These are phyloP conservation scores for Strobilomyces confusus DNA, from an alignment of 768 basidiomycete species.

Conservation along the genomic window DNA sequence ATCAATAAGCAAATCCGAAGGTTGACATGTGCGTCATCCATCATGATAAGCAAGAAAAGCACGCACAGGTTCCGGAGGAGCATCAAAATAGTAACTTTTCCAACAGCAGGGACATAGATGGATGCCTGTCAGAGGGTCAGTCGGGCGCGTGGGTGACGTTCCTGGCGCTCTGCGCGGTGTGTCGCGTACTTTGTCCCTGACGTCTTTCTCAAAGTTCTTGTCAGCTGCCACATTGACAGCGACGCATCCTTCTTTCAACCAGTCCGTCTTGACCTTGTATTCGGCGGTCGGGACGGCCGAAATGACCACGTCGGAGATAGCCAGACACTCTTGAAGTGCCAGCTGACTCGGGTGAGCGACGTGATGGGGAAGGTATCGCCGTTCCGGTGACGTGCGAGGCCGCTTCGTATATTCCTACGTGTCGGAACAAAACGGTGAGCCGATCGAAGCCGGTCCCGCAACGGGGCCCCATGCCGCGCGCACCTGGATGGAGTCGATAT, in stretches of 20 bases:
- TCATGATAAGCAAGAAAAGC: background rate
- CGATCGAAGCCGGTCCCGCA: background rate
- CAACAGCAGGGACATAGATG: conserved; percentile 93
- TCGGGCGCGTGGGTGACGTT: conserved; percentile 9
- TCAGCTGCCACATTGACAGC: conserved; percentile 92
- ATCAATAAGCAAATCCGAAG: conserved; percentile 1
- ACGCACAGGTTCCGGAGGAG: conserved; percentile 91
- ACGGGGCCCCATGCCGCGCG: background rate
- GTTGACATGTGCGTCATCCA: conserved; percentile 5
- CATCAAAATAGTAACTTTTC: conserved; percentile 97
- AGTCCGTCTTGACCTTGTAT: conserved; percentile 88
- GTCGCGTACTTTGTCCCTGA: conserved; percentile 76
- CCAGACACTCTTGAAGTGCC: conserved; percentile 76
- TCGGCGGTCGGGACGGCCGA: conserved; percentile 82
- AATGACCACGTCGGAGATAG: conserved; percentile 86
- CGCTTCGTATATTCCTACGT: conserved; percentile 91
- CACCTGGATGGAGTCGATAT: conserved; percentile 91
- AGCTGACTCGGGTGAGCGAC: conserved; percentile 66
- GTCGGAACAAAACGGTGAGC: background rate
- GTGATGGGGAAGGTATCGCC: conserved; percentile 80
- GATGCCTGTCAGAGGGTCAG: conserved; percentile 52
- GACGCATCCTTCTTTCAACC: conserved; percentile 90
- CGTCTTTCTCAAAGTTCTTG: conserved; percentile 94
- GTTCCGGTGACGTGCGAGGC: conserved; percentile 45
- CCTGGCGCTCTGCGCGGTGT: background rate